A percentile compares a stretch with the other conserved stretches of the same genome.
Conservation (phyloP, 2,329 filamentous ascomycete species). For the Diplodia intermedia region DNA sequence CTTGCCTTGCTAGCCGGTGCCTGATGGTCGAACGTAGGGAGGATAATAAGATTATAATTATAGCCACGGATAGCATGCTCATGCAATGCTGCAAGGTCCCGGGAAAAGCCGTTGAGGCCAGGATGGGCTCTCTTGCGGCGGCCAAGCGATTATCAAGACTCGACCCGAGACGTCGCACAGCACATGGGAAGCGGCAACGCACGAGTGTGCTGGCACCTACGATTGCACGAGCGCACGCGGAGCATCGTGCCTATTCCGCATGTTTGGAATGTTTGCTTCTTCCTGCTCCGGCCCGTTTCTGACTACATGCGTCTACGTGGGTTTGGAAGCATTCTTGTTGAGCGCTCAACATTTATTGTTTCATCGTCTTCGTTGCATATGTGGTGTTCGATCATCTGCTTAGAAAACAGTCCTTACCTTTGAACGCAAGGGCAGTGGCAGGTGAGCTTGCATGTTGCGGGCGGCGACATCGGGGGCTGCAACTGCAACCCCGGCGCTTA, state of each 20-base stretch:
- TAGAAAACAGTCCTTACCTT: background rate
- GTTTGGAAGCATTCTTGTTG: background rate
- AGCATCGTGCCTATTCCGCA: background rate
- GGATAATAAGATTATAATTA: background rate
- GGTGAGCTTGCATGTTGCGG: background rate
- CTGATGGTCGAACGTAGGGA: slow-evolving; percentile 1
- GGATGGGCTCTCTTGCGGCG: background rate
- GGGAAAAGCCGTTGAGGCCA: background rate
- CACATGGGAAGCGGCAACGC: background rate
- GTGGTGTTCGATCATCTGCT: background rate
- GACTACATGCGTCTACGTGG: background rate
- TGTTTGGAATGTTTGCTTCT: background rate
- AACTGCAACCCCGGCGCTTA: background rate
- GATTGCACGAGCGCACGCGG: background rate
- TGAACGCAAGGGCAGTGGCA: background rate
- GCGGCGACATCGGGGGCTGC: background rate
- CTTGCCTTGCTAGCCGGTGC: background rate
- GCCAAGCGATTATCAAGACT: background rate
- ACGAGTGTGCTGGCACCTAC: background rate
- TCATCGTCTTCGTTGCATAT: background rate
- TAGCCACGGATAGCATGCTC: background rate
- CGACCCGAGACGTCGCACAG: background rate
- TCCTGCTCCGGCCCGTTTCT: background rate
- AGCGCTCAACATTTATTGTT: background rate
- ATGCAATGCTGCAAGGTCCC: background rate